A percentile compares a stretch with the other conserved stretches of the same genome.
Evolutionary conservation across 2,329 filamentous ascomycete genomes (phyloP).

Genomic region (Colletotrichum chlorophyti): DNA sequence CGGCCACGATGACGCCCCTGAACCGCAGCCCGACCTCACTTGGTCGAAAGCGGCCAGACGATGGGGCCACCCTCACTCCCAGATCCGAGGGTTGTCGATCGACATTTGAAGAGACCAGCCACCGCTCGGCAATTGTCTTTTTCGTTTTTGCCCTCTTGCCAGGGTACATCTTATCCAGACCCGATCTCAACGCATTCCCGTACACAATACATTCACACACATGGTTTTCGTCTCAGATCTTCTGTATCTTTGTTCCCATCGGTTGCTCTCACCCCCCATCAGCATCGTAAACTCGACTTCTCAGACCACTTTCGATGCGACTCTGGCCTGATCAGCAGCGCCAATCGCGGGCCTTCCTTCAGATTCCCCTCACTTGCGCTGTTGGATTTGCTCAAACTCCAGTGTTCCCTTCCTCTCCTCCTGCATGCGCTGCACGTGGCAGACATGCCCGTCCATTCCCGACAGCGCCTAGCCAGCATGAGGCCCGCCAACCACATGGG

Average conservation of each 20-base stretch:
- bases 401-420: background rate
- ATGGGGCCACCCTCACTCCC: background rate
- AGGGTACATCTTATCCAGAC: too few species aligned
- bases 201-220: background rate
- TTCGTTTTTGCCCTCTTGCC: background rate
- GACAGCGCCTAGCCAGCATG: conserved; percentile 5
- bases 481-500: conserved; percentile 1
- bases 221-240: conserved; percentile 16
- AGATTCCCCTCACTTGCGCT: background rate
- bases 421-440: conserved; percentile 27
- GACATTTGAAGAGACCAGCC: conserved; percentile 15
- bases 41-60: conserved; percentile 19
- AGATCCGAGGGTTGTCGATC: conserved; percentile 10
- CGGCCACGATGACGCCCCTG: background rate
- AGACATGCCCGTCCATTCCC: background rate
- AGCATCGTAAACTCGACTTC: background rate
- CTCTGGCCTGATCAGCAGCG: conserved; percentile 2
- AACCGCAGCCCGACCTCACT: background rate
- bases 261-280: conserved; percentile 3
- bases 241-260: background rate
- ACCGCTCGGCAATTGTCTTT: background rate
- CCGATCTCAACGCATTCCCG: background rate
- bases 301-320: conserved; percentile 19
- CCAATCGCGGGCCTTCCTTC: conserved; percentile 18
- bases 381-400: background rate